Conservation (phyloP, 1,284 basidiomycete species). For the Trichosporon sp. region DNA sequence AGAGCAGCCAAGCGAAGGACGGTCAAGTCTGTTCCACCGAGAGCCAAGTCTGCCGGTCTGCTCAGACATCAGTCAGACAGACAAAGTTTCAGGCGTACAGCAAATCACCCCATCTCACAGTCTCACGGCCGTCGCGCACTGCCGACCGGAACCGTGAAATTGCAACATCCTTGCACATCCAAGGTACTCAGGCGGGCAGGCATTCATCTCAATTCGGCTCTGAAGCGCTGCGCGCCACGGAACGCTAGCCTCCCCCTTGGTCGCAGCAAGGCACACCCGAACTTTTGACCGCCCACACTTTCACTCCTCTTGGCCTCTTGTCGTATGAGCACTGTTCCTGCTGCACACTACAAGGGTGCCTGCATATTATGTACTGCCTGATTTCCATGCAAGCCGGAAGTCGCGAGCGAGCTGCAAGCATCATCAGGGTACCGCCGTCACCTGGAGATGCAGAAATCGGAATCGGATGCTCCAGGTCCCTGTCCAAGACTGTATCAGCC, state of each 20-base stretch:
- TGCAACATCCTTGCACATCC: background rate
- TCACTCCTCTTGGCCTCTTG: background rate
- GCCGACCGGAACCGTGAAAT: background rate
- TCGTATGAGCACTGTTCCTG: no score
- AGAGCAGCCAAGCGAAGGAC: no score
- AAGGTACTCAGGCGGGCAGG: no score
- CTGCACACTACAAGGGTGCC: no score
- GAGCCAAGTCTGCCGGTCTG: background rate
- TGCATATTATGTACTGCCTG: no score
- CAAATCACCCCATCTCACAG: background rate
- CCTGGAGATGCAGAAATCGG: background rate
- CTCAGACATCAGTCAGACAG: no score
- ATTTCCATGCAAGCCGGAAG: no score
- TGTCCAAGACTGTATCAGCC: background rate
- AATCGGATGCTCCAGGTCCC: background rate
- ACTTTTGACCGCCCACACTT: background rate
- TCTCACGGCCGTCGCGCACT: no score
- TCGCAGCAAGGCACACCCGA: background rate
- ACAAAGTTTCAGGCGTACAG: background rate
- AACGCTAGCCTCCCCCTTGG: background rate
- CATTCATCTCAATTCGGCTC: no score
- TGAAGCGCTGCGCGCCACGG: background rate
- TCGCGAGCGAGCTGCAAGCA: no score
- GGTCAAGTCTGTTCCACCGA: no score
- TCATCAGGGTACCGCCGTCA: no score